A percentile compares a stretch with the other conserved stretches of the same genome.
phyloP scores from a whole-genome alignment of 805 yeast genomes.

The Metschnikowia amazonensis region DNA sequence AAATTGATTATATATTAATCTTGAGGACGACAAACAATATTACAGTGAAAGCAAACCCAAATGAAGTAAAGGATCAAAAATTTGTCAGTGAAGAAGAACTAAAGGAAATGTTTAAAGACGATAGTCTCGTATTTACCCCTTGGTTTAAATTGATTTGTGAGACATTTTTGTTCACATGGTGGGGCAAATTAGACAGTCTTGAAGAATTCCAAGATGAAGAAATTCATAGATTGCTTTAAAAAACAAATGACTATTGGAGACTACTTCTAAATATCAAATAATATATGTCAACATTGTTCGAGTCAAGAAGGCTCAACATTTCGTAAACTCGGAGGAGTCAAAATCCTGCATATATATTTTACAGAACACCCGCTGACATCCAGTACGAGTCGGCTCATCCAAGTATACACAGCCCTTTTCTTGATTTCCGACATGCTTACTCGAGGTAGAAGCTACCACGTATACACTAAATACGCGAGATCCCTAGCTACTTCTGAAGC shows the following conservation, averaged over 20 bases:
- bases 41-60: conserved; percentile 57
- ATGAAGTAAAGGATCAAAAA: conserved; percentile 75
- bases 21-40: conserved; percentile 53
- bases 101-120: conserved; percentile 70
- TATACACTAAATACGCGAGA: background rate
- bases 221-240: conserved; percentile 48
- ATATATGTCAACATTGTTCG: background rate
- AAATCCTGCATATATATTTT: background rate
- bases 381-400: background rate
- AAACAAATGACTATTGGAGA: background rate
- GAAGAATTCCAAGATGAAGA: conserved; percentile 44
- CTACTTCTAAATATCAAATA: background rate
- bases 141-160: conserved; percentile 98
- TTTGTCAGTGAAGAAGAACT: conserved; percentile 71
- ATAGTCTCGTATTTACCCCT: conserved; percentile 77
- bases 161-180: conserved; percentile 87
- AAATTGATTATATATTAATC: conserved; percentile 89
- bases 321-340: background rate
- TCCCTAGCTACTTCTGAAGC: conserved; percentile 14
- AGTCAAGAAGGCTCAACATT: background rate
- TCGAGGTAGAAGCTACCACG: background rate
- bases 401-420: background rate
- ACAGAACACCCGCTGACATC: background rate
- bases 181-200: conserved; percentile 69
- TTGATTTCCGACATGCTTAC: background rate